These are phyloP conservation scores for Russula sp. DNA, from an alignment of 768 basidiomycete genomes.

Conservation along the genomic window DNA sequence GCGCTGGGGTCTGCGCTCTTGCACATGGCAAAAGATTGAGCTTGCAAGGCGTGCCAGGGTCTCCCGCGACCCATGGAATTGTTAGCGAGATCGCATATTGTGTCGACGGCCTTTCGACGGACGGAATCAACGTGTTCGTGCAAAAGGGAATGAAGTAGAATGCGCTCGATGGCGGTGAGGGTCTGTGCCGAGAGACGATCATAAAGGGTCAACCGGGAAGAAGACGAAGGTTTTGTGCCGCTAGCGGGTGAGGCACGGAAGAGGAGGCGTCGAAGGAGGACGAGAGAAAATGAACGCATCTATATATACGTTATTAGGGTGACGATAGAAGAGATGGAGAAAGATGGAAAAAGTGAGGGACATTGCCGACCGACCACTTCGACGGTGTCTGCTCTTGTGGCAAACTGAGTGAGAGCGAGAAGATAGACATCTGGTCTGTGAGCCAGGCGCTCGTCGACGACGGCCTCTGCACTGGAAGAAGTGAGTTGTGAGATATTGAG, in stretches of 20 bases:
- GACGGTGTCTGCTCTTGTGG: slow-evolving; percentile 63
- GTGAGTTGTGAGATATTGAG: not conserved
- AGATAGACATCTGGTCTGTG: slow-evolving; percentile 78
- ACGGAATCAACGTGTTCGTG: slow-evolving; percentile 60
- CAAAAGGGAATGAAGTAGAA: slow-evolving; percentile 65
- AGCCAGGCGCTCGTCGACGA: slow-evolving; percentile 75
- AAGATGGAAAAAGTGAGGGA: not conserved
- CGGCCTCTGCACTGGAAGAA: slow-evolving; percentile 62
- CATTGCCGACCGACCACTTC: slow-evolving; percentile 68
- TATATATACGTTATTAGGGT: slow-evolving; percentile 34
- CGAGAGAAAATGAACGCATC: slow-evolving; percentile 86
- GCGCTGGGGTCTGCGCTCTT: slow-evolving; percentile 36
- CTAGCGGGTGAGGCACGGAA: slow-evolving; percentile 55
- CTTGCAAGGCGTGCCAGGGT: slow-evolving; percentile 80
- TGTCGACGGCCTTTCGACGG: slow-evolving; percentile 68
- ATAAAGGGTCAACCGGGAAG: slow-evolving; percentile 58
- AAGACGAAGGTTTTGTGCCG: slow-evolving; percentile 33
- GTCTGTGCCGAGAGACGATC: slow-evolving; percentile 71
- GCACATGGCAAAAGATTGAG: slow-evolving; percentile 66
- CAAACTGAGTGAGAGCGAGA: slow-evolving; percentile 75
- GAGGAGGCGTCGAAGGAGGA: slow-evolving; percentile 73
- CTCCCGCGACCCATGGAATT: slow-evolving; percentile 70
- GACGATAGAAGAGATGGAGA: not conserved
- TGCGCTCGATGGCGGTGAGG: slow-evolving; percentile 64
- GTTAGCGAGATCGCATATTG: slow-evolving; percentile 71